Evolutionary conservation across 257 asterid genomes (phyloP).

Genomic region (Knoxia roxburghii): DNA sequence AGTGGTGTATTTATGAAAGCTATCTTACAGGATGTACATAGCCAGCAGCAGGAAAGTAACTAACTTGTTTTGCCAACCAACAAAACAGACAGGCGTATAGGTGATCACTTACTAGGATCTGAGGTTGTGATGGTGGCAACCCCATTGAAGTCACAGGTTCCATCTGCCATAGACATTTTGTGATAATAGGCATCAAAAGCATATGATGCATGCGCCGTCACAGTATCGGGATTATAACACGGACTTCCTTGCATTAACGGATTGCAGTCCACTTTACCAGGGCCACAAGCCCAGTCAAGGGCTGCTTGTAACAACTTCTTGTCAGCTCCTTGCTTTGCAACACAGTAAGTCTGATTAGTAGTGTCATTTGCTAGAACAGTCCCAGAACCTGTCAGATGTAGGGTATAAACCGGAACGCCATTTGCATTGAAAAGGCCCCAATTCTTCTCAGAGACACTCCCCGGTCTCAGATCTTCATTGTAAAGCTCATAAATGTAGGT

Average conservation of each 20-base stretch:
- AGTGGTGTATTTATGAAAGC: background rate
- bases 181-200: constrained; percentile 90
- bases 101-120: constrained; percentile 62
- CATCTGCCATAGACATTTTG: constrained; percentile 65
- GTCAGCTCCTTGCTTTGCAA: constrained; percentile 67
- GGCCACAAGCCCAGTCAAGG: constrained; percentile 93
- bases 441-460: constrained; percentile 72
- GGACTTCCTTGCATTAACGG: constrained; percentile 58
- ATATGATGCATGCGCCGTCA: constrained; percentile 66
- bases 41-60: background rate
- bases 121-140: constrained; percentile 75
- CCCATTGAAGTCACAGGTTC: constrained; percentile 83
- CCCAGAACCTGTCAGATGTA: constrained; percentile 75
- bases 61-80: background rate
- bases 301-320: constrained; percentile 81
- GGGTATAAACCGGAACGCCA: constrained; percentile 63
- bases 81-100: background rate
- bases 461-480: constrained; percentile 73
- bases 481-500: constrained; percentile 83
- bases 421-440: constrained; percentile 85
- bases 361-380: constrained; percentile 82
- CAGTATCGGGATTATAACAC: constrained; percentile 81
- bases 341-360: constrained; percentile 73
- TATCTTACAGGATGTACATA: background rate
- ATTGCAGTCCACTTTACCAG: constrained; percentile 81